Conservation (phyloP, 2,329 filamentous ascomycete genomes). For the Leptosphaerulina australis region DNA sequence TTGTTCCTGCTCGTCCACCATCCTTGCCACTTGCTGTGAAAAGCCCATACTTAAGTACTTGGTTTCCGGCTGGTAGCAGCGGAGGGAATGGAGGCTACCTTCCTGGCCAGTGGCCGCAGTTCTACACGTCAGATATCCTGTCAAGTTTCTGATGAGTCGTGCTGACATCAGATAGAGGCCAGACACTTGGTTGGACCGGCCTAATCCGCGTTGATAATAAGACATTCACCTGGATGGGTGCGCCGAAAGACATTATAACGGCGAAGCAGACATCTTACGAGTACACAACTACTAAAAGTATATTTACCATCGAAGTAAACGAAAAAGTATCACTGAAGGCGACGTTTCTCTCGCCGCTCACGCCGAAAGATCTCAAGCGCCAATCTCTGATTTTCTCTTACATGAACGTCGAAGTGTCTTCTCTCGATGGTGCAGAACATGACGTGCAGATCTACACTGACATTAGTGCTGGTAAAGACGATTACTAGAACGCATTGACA, state of each 20-base stretch:
- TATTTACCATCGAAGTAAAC: slow-evolving; percentile 53
- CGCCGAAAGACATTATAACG: slow-evolving; percentile 71
- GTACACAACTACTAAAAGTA: slow-evolving; percentile 49
- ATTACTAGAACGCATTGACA: slow-evolving; percentile 1
- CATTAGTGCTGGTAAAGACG: slow-evolving; percentile 67
- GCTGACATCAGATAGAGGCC: slow-evolving; percentile 70
- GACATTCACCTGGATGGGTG: slow-evolving; percentile 63
- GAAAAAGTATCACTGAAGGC: slow-evolving; percentile 62
- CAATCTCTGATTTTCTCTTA: slow-evolving; percentile 83
- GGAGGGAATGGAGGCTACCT: slow-evolving; percentile 84
- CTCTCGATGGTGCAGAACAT: slow-evolving; percentile 59
- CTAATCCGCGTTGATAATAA: slow-evolving; percentile 63
- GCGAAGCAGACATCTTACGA: slow-evolving; percentile 71
- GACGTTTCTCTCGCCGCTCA: slow-evolving; percentile 77
- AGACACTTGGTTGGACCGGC: slow-evolving; percentile 68
- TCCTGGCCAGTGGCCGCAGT: slow-evolving; percentile 70
- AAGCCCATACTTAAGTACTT: slow-evolving; percentile 59
- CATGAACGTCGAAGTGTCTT: slow-evolving; percentile 71
- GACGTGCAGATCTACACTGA: slow-evolving; percentile 72
- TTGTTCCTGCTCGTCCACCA: slow-evolving; percentile 66
- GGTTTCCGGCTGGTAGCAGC: slow-evolving; percentile 70
- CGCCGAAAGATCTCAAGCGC: slow-evolving; percentile 77
- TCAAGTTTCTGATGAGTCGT: slow-evolving; percentile 1
- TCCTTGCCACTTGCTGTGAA: slow-evolving; percentile 58
- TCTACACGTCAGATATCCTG: slow-evolving; percentile 65